These are phyloP conservation scores for Luvunga scandens DNA, from an alignment of 345 rosid genomes.

Conservation along the genomic window DNA sequence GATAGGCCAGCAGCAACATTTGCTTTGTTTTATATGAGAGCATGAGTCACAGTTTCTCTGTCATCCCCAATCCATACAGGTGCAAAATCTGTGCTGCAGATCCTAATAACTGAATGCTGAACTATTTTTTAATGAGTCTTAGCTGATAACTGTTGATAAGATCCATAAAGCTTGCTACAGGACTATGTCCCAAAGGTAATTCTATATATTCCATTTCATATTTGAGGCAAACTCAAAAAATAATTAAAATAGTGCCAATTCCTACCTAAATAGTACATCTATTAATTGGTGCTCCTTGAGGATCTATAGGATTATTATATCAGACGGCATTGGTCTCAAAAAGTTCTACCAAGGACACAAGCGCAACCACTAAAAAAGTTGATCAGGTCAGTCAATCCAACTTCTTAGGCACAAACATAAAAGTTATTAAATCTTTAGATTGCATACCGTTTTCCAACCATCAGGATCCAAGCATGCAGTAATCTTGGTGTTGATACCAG, in stretches of 20 bases:
- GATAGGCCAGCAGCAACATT: neutral
- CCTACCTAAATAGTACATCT: neutral
- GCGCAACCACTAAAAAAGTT: neutral
- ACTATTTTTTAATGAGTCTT: neutral
- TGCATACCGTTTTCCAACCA: slow-evolving; percentile 93
- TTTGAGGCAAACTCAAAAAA: neutral
- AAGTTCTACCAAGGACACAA: neutral
- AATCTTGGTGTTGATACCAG: slow-evolving; percentile 92
- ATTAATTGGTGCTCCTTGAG: neutral
- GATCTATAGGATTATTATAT: neutral
- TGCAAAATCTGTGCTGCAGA: neutral
- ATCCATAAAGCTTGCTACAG: neutral
- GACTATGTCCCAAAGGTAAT: neutral
- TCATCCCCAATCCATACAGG: neutral
- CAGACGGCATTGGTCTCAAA: neutral
- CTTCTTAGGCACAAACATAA: slow-evolving; percentile 12
- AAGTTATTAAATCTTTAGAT: slow-evolving; percentile 1
- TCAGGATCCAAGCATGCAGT: slow-evolving; percentile 97
- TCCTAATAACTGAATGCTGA: neutral
- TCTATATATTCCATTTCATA: neutral
- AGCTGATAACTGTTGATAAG: neutral
- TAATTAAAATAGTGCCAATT: neutral
- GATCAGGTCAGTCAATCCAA: too few species aligned
- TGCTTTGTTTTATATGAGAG: neutral
- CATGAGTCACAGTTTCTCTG: neutral